Base-by-base conservation (phyloP, 148 eudicot species). In the Oxyria digyna region DNA sequence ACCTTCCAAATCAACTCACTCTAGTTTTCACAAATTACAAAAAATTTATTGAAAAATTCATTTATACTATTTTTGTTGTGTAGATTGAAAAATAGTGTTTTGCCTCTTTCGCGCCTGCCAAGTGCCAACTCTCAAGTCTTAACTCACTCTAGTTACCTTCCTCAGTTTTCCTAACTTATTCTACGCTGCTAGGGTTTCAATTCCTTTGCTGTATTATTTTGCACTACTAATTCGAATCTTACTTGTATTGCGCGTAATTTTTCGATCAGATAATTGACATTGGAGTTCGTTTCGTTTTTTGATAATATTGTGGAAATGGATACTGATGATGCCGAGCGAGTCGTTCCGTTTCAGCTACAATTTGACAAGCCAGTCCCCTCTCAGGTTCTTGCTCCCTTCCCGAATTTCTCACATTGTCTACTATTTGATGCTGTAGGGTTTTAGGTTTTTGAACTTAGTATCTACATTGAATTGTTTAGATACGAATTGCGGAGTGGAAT, bases 311-410 rank as follows among this genome's bases (percentile, higher is more conserved):
- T 32, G 48, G 72, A 64, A 24, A 91, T 91, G 97, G 96, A 91
- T 67, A 74, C 80, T 35, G 89, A 85, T 27, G 89, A 87, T 73
- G 76, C 75, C 42, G 80, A 73, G 31, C 82, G 86, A 38, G 82
- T 76, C 15, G 35, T 87, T 70, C 98, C 92, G n/a, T 94, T 94
- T 85, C 98, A 89, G 85, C 96, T 94, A 46, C 98, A 94, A 67
- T 94, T 90, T 62, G 97, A 94, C 78, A 90, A 90, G 66, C 96
- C 98, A 6, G 77, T 91, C 1, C 89, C 96, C 38, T 90, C 86
- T n/a, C 91, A 94, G 92, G 97, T 93, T 50, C 9, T 21, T 43
- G 43, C 37, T 10, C 12, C 20, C 12, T 29, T 40, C 12, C 50
- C 26, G 20, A 13, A 4, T 69, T 18, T 18, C 3, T 5, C 14